A percentile compares a stretch with the other conserved stretches of the same genome.
Conservation (phyloP, 2,329 filamentous ascomycete genomes). For the Bisporella sp. region DNA sequence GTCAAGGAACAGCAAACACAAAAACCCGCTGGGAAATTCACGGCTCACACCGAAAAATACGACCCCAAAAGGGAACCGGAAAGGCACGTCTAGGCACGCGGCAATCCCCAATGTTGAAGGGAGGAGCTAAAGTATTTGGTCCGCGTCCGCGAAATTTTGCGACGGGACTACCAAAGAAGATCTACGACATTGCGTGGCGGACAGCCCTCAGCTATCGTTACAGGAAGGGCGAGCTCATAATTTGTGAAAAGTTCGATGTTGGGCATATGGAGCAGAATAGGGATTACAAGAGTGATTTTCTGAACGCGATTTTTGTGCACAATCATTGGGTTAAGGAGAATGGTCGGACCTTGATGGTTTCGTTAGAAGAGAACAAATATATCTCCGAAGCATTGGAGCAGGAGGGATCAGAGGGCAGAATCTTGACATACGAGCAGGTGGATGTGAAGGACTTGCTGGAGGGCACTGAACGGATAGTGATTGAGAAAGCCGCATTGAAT, state of each 20-base stretch:
- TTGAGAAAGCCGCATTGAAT: slow-evolving; percentile 76
- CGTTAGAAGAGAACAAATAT: slow-evolving; percentile 49
- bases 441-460: slow-evolving; percentile 94
- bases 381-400: slow-evolving; percentile 61
- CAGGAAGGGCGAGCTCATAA: slow-evolving; percentile 75
- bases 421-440: slow-evolving; percentile 67
- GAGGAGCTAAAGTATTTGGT: slow-evolving; percentile 86
- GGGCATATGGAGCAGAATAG: neutral
- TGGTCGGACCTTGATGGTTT: slow-evolving; percentile 72
- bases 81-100: slow-evolving; percentile 70
- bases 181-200: slow-evolving; percentile 93
- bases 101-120: slow-evolving; percentile 74
- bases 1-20: slow-evolving; percentile 76
- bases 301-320: slow-evolving; percentile 56
- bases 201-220: slow-evolving; percentile 92
- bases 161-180: slow-evolving; percentile 75
- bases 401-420: slow-evolving; percentile 59
- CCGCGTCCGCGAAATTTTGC: slow-evolving; percentile 88
- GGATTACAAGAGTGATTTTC: neutral
- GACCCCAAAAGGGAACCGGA: slow-evolving; percentile 82
- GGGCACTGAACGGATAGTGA: slow-evolving; percentile 66
- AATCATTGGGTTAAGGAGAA: slow-evolving; percentile 62
- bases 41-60: slow-evolving; percentile 75
- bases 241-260: slow-evolving; percentile 51
- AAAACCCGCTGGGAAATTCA: slow-evolving; percentile 80